Base-by-base conservation (phyloP, 352 stramenopile species). In the Phytophthora pini region DNA sequence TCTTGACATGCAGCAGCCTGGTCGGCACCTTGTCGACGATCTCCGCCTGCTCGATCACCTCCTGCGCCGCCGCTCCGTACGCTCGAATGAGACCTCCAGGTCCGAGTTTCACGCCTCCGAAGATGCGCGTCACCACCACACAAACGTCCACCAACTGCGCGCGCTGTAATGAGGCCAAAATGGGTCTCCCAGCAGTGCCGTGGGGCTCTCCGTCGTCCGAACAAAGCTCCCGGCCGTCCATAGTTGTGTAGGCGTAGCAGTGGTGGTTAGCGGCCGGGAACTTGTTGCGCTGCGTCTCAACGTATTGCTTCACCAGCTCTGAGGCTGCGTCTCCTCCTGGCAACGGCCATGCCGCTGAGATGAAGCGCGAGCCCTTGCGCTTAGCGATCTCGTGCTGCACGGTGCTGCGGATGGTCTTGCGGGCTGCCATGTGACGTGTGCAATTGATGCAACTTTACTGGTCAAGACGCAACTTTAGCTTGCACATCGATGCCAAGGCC, bases 281-380 rank as follows among this genome's bases (percentile, higher is more conserved):
- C 56, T 72, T 68, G 41, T 47, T 55, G 56, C 78, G 70, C 34
- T 87, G 76, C 1, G 62, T 50, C 27, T 77, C 77, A 34, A 94
- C 61, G 50, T 82, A 65, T 26, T 72, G 68, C 55, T 80, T 79
- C 2, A 89, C 79, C 26, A 82, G 61, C 17, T 66, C 39, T 1
- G 80, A 76, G 26, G 69, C 75, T 45, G 32, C 46, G 29, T 78
- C 64, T 20, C 43, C 43, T 27, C 32, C 67, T 15, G 43, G 38
- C 0, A 93, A 59, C 24, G 86, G 86, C 74, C 75, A 89, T 29
- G 72, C 80, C 4, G 80, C 82, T 6, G 81, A 74, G 63, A 93
- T 92, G 73, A 94, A 94, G 57, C 86, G 84, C 39, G 86, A 94
- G 56, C 82, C 81, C 68, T 92, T 94, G 67, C 82, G 84, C 78